Evolutionary conservation across 768 basidiomycete genomes (phyloP).

Genomic region (Zangia roseola): DNA sequence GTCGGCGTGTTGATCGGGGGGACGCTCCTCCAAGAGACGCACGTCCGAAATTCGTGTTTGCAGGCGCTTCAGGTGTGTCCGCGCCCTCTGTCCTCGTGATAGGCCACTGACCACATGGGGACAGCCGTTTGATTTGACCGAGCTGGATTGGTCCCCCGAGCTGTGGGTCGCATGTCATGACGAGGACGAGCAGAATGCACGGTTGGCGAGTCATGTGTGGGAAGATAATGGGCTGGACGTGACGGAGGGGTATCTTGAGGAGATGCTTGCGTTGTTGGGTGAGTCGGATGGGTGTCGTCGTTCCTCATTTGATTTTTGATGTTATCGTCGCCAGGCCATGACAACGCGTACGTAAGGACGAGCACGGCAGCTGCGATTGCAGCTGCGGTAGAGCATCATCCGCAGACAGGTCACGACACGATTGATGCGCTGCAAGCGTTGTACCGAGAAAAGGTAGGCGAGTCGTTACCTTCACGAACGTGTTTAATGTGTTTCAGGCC

Average conservation of each 20-base stretch:
- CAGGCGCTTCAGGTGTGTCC: constrained; percentile 78
- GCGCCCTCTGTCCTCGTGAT: not conserved
- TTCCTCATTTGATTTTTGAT: no score
- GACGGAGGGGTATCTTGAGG: constrained; percentile 55
- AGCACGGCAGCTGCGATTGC: constrained; percentile 72
- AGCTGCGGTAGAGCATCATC: constrained; percentile 72
- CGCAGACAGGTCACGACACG: constrained; percentile 48
- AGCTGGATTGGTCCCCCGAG: constrained; percentile 94
- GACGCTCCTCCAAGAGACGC: constrained; percentile 80
- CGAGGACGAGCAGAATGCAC: constrained; percentile 82
- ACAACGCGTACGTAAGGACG: constrained; percentile 75
- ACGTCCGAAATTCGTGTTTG: constrained; percentile 85
- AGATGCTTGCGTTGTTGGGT: constrained; percentile 72
- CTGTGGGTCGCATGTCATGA: constrained; percentile 92
- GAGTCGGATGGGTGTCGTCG: not conserved
- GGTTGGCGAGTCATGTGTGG: constrained; percentile 81
- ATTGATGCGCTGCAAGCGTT: constrained; percentile 59
- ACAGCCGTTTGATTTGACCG: constrained; percentile 92
- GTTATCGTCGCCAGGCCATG: constrained; percentile 62
- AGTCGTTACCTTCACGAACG: no score
- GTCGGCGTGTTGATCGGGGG: constrained; percentile 65
- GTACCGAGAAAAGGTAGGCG: constrained; percentile 82
- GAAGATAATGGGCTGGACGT: constrained; percentile 95
- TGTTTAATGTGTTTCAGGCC: no score
- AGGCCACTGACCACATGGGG: no score